Conservation (phyloP, 345 rosid genomes). For the Syzygium oleosum region DNA sequence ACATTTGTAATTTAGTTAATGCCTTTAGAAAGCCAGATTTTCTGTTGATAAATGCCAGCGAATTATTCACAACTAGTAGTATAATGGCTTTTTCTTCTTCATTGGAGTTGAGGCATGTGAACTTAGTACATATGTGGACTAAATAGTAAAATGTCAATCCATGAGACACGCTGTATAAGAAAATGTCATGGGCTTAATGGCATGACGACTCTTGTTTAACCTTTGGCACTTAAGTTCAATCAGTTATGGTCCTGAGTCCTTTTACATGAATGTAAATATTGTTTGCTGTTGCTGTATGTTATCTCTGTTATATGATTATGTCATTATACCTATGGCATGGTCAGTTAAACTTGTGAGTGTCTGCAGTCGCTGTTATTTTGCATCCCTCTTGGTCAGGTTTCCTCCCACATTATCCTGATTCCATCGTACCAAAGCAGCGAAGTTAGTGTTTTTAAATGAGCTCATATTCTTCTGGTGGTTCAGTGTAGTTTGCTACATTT, state of each 20-base stretch:
- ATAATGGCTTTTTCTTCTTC: neutral
- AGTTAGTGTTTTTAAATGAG: neutral
- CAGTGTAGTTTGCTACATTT: neutral
- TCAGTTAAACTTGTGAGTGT: neutral
- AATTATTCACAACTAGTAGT: neutral
- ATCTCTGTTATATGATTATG: neutral
- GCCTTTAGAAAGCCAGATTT: neutral
- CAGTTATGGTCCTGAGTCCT: neutral
- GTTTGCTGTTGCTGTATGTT: neutral
- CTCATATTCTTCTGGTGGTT: neutral
- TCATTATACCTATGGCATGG: neutral
- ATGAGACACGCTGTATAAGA: neutral
- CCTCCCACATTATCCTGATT: neutral
- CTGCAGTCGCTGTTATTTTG: neutral
- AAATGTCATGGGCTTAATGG: neutral
- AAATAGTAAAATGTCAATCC: neutral
- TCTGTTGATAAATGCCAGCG: neutral
- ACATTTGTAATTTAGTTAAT: neutral
- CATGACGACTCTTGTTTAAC: neutral
- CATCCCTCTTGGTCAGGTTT: neutral
- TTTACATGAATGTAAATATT: neutral
- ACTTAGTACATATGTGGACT: neutral
- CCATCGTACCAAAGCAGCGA: neutral
- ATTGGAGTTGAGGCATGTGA: neutral
- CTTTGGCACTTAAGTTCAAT: neutral